Conservation (phyloP, 306 rosid species). For the Trichosanthes truncata region DNA sequence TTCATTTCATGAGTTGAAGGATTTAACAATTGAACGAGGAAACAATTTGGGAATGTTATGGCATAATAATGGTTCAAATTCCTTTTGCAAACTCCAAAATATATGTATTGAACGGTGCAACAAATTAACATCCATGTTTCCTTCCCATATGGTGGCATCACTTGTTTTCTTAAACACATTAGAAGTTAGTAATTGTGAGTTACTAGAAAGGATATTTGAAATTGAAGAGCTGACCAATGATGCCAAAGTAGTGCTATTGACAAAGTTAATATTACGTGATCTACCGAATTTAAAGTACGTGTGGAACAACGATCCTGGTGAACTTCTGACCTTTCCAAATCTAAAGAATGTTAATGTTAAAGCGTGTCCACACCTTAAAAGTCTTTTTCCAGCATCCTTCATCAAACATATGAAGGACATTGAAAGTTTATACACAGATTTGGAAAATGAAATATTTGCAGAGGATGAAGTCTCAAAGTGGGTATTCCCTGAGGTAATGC, state of each 20-base stretch:
- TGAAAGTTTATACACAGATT: not conserved
- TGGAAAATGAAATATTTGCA: not conserved
- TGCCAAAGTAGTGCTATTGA: not conserved
- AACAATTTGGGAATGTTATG: not conserved
- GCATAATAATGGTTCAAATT: not conserved
- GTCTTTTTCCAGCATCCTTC: not conserved
- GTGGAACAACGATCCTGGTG: not conserved
- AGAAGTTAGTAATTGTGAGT: not conserved
- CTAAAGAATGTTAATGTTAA: not conserved
- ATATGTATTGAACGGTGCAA: not conserved
- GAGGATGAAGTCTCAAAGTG: not conserved
- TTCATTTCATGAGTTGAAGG: not conserved
- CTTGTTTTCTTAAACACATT: not conserved
- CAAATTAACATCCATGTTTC: not conserved
- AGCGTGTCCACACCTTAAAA: not conserved
- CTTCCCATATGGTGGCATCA: not conserved
- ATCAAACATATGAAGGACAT: not conserved
- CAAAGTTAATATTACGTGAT: accelerated
- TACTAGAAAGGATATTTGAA: not conserved
- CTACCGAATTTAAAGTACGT: not conserved
- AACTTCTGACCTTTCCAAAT: not conserved
- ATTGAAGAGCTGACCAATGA: not conserved
- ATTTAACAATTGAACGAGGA: not conserved
- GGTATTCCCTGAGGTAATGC: not conserved
- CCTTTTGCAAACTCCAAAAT: not conserved